Percentiles rank a stretch among this genome's conserved stretches.
These are phyloP conservation scores for Trichoderma lentiforme DNA, from an alignment of 2,329 filamentous ascomycete species.

Conservation along the genomic window DNA sequence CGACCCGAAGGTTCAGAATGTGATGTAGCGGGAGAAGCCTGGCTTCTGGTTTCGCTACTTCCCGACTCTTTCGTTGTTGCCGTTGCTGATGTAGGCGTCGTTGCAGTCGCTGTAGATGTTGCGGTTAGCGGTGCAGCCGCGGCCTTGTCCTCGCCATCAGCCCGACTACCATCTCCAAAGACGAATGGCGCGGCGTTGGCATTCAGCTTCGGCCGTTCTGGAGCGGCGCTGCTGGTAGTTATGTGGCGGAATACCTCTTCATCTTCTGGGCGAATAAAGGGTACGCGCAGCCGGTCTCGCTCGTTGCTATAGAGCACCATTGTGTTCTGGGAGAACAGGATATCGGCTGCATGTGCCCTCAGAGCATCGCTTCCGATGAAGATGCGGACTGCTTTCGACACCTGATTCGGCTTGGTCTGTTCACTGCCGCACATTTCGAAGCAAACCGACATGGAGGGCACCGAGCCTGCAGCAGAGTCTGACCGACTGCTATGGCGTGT, in stretches of 20 bases:
- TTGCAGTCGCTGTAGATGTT: conserved; percentile 20
- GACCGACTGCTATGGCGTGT: conserved; percentile 71
- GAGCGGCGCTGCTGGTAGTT: conserved; percentile 56
- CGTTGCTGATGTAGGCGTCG: conserved; percentile 19
- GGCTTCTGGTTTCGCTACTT: conserved; percentile 5
- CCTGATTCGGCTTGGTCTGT: conserved; percentile 34
- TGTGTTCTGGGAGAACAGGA: conserved; percentile 87
- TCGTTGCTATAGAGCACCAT: conserved; percentile 86
- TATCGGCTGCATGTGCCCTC: conserved; percentile 80
- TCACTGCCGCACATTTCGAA: conserved; percentile 69
- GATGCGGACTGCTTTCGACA: conserved; percentile 68
- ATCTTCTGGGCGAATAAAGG: conserved; percentile 88
- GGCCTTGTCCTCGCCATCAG: conserved; percentile 20
- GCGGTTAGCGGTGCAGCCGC: not conserved
- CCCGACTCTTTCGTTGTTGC: conserved; percentile 30
- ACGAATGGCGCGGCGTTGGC: conserved; percentile 46
- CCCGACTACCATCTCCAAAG: conserved; percentile 32
- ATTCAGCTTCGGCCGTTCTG: conserved; percentile 58
- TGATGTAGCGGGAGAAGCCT: conserved; percentile 29
- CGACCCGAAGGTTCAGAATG: conserved; percentile 31
- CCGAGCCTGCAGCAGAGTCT: conserved; percentile 61
- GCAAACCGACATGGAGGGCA: conserved; percentile 75
- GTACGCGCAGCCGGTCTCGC: conserved; percentile 80
- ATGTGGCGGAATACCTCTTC: conserved; percentile 77
- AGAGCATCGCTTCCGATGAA: conserved; percentile 88